These are phyloP conservation scores for Tylopilus sp. DNA, from an alignment of 768 basidiomycete genomes.

Conservation along the genomic window DNA sequence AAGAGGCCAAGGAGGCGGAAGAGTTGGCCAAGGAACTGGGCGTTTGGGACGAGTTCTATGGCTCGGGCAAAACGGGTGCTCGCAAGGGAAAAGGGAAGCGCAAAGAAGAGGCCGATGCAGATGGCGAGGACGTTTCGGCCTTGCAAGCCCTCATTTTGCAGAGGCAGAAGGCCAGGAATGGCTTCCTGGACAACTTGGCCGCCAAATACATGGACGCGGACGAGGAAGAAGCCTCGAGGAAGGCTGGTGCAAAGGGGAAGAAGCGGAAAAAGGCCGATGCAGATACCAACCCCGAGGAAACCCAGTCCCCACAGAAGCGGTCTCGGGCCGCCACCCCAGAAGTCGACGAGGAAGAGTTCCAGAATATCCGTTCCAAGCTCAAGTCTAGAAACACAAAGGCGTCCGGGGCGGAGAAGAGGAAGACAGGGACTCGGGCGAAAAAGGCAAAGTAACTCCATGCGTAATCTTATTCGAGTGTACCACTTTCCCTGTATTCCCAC, in stretches of 20 bases:
- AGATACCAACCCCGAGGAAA: slow-evolving; percentile 34
- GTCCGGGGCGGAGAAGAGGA: slow-evolving; percentile 23
- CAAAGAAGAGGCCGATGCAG: slow-evolving; percentile 38
- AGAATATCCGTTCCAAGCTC: slow-evolving; percentile 54
- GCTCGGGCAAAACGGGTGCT: slow-evolving; percentile 63
- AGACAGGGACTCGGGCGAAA: slow-evolving; percentile 30
- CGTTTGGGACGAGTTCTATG: slow-evolving; percentile 93
- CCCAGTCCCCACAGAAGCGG: slow-evolving; percentile 50
- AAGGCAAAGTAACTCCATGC: slow-evolving; percentile 32
- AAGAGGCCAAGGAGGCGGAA: slow-evolving; percentile 85
- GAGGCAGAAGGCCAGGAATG: slow-evolving; percentile 64
- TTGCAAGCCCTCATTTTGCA: slow-evolving; percentile 81
- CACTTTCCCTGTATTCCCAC: neutral
- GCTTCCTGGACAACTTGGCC: slow-evolving; percentile 73
- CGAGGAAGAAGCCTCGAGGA: slow-evolving; percentile 27
- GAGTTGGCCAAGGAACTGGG: slow-evolving; percentile 80
- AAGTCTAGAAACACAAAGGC: slow-evolving; percentile 47
- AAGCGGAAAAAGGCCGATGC: slow-evolving; percentile 45
- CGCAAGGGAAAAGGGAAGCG: slow-evolving; percentile 54
- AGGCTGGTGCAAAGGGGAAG: slow-evolving; percentile 47
- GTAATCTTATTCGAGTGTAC: neutral
- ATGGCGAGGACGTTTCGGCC: slow-evolving; percentile 58
- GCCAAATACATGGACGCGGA: slow-evolving; percentile 64
- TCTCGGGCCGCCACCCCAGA: slow-evolving; percentile 45
- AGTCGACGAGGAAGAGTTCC: slow-evolving; percentile 65